Conservation (phyloP, 352 stramenopile species). For the Globisporangium nodosum region DNA sequence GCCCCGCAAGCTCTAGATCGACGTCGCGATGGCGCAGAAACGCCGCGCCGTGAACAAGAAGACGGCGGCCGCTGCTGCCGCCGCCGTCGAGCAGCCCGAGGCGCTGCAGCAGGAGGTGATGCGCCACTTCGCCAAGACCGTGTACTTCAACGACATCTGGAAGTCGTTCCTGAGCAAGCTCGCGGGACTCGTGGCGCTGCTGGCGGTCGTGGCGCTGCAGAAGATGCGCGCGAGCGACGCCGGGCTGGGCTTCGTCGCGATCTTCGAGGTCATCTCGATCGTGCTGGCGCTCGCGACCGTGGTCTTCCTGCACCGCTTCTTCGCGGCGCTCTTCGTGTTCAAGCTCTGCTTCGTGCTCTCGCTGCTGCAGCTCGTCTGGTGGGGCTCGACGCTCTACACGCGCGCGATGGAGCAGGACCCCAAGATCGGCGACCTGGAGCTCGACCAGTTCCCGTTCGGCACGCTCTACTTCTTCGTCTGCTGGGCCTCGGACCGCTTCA, state of each 20-base stretch:
- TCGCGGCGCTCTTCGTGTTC: constrained; percentile 63
- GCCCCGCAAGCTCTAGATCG: neutral
- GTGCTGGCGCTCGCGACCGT: constrained; percentile 45
- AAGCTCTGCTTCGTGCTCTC: constrained; percentile 72
- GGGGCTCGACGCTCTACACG: constrained; percentile 38
- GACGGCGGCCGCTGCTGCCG: neutral
- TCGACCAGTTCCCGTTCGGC: constrained; percentile 65
- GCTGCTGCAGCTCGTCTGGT: constrained; percentile 72
- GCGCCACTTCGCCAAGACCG: constrained; percentile 77
- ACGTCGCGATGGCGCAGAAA: constrained; percentile 8
- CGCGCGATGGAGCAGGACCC: constrained; percentile 36
- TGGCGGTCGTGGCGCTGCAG: constrained; percentile 57
- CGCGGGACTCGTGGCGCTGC: constrained; percentile 56
- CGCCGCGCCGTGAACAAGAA: constrained; percentile 15
- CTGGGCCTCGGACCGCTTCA: constrained; percentile 77
- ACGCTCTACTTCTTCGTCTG: constrained; percentile 71
- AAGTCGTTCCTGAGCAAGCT: constrained; percentile 80
- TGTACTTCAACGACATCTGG: constrained; percentile 85
- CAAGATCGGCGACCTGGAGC: constrained; percentile 47
- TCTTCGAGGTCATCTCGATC: constrained; percentile 61
- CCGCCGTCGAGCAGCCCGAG: constrained; percentile 18
- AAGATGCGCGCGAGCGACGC: constrained; percentile 40
- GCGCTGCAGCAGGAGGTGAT: constrained; percentile 59
- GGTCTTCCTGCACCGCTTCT: constrained; percentile 59
- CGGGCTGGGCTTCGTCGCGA: constrained; percentile 47